Conservation (phyloP, 768 basidiomycete genomes). For the Agrocybe praecox region DNA sequence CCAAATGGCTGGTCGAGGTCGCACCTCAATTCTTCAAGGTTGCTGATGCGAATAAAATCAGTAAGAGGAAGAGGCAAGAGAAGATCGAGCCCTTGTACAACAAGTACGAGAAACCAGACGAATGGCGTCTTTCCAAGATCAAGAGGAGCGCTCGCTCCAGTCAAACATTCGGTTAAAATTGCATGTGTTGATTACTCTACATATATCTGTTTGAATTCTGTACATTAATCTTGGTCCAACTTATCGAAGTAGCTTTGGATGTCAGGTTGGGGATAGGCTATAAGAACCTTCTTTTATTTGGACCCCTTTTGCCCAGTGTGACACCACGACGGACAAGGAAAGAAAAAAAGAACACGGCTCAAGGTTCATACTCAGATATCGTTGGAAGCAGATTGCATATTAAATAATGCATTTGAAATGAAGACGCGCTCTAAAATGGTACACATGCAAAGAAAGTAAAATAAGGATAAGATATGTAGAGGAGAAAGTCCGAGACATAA, state of each 20-base stretch:
- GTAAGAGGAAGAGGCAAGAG: constrained; percentile 93
- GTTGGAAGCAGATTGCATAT: not conserved
- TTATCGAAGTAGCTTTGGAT: not conserved
- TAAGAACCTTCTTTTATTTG: too few species aligned
- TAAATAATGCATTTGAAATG: not conserved
- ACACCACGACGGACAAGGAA: too few species aligned
- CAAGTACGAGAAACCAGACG: constrained; percentile 93
- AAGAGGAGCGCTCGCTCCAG: constrained; percentile 90
- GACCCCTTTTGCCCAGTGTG: too few species aligned
- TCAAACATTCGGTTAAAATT: constrained; percentile 83
- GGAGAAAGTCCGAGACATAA: not conserved
- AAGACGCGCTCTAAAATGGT: not conserved
- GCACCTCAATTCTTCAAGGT: constrained; percentile 99
- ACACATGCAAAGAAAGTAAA: not conserved
- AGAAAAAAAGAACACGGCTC: too few species aligned
- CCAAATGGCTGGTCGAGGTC: constrained; percentile 98
- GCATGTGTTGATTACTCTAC: not conserved
- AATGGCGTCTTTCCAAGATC: constrained; percentile 93
- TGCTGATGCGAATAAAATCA: constrained; percentile 96
- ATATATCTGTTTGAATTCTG: constrained; percentile 2
- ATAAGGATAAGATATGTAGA: not conserved
- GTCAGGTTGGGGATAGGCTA: too few species aligned
- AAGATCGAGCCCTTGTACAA: constrained; percentile 97
- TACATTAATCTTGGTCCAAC: not conserved
- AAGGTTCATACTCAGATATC: too few species aligned